Evolutionary conservation across 2,329 filamentous ascomycete species (phyloP).

Genomic region (Cadophora sp.): DNA sequence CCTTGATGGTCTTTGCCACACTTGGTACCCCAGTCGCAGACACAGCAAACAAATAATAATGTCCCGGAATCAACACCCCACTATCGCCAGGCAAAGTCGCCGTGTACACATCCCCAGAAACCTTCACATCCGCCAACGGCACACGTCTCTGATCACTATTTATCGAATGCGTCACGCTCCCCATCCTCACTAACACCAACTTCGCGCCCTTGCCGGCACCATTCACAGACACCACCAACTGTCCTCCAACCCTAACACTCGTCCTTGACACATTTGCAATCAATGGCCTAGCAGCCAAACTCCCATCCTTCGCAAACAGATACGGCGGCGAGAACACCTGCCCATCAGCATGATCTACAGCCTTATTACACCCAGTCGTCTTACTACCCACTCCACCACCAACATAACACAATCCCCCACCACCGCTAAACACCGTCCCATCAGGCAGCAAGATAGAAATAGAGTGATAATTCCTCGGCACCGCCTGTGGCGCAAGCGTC

Average conservation of each 20-base stretch:
- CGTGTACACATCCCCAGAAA: slow-evolving; percentile 12
- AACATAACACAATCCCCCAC: slow-evolving; percentile 53
- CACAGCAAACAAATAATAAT: slow-evolving; percentile 21
- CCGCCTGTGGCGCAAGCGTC: background rate
- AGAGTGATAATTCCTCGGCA: slow-evolving; percentile 52
- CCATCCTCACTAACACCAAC: slow-evolving; percentile 15
- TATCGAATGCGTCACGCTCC: slow-evolving; percentile 58
- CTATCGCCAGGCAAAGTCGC: slow-evolving; percentile 10
- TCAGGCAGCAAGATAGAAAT: slow-evolving; percentile 57
- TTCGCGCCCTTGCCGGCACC: background rate
- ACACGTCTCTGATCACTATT: slow-evolving; percentile 65
- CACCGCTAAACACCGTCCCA: slow-evolving; percentile 56
- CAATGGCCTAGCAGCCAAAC: slow-evolving; percentile 28
- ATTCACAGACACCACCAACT: background rate
- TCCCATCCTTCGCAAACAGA: slow-evolving; percentile 55
- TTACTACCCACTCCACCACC: slow-evolving; percentile 1
- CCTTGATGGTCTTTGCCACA: slow-evolving; percentile 13
- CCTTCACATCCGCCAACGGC: slow-evolving; percentile 45
- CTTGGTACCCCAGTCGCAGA: slow-evolving; percentile 13
- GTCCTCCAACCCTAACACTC: slow-evolving; percentile 4
- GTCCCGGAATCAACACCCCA: slow-evolving; percentile 15
- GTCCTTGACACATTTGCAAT: background rate
- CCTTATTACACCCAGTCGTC: slow-evolving; percentile 36
- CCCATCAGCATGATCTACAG: slow-evolving; percentile 58
- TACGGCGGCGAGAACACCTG: slow-evolving; percentile 64